Evolutionary conservation across 2,329 filamentous ascomycete species (phyloP), one percentile per base, ranked within the genome.

Genomic region (Fusarium paranaense): DNA sequence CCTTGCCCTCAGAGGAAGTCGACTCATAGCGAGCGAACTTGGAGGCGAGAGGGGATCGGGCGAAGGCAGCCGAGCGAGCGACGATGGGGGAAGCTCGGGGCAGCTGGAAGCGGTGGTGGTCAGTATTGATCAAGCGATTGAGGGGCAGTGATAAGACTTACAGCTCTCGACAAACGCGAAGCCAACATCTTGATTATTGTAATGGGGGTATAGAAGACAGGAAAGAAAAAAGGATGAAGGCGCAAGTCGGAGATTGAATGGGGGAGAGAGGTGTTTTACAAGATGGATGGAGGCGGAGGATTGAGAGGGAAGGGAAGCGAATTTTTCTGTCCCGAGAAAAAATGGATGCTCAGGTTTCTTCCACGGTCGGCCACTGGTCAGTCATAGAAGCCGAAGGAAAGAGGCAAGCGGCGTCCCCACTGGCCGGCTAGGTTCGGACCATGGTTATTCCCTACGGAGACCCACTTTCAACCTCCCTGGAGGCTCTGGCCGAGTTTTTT

Each of bases 1-100:
- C 94, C 91, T 98, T 98, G 60, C 82, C 79, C 30, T 78, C 79
- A 64, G 82, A 76, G 64, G 80, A 75, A 78, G 94, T 93, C 45
- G 92, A 93, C 85, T 93, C 93, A 87, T 93, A 95, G 80, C 93
- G 90, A 82, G 92, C 91, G 83, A 96, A 94, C 80, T 91, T 90
- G 76, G 93, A 91, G 76, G 89, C 89, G 80, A 94, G 85, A 76
- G 94, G 91, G 79, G 92, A 90, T 86, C 92, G 92, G 83, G 91
- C 85, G 82, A 90, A 86, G 70, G 90, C 87, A 79, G 91, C 88
- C 81, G 91, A 88, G 85, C 93, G 92, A 82, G 91, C 87, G 83
- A 92, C 87, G 83, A 90, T 86, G 81, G 92, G 88, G 77, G 89
- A 87, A 83, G 93, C 92, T 89, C 95, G 91, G 82, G 95, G 94